Percentiles rank a stretch among this genome's conserved stretches.
phyloP scores from a whole-genome alignment of 805 yeast species.

The Suhomyces sp. region DNA sequence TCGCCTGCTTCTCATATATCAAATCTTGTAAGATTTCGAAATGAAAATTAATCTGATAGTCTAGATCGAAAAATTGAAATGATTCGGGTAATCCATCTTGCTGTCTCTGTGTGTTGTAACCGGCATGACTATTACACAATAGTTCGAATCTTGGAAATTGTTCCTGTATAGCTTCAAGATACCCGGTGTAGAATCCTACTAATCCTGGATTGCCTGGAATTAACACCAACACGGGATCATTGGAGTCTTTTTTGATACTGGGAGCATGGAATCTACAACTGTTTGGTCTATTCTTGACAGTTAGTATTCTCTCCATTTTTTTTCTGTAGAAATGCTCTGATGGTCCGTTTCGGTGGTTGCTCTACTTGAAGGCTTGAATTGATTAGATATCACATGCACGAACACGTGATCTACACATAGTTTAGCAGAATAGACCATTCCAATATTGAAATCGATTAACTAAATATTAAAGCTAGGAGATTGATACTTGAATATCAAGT shows the following conservation, averaged over 20 bases:
- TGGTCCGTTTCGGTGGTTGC: neutral
- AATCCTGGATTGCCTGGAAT: slow-evolving; percentile 82
- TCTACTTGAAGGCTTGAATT: neutral
- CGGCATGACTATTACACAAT: slow-evolving; percentile 64
- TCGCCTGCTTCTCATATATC: slow-evolving; percentile 12
- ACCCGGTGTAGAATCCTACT: slow-evolving; percentile 59
- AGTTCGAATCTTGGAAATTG: slow-evolving; percentile 47
- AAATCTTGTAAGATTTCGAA: slow-evolving; percentile 43
- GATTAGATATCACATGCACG: neutral
- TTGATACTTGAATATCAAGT: neutral
- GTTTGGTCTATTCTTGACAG: slow-evolving; percentile 10
- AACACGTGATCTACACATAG: neutral
- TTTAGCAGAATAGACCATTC: neutral
- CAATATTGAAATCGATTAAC: neutral
- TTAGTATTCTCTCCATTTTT: neutral
- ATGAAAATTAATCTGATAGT: slow-evolving; percentile 61
- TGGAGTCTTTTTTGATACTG: neutral
- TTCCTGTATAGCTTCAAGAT: slow-evolving; percentile 43
- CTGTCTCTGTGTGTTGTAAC: slow-evolving; percentile 31
- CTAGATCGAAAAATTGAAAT: slow-evolving; percentile 37
- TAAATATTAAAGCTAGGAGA: neutral
- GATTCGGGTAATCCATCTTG: slow-evolving; percentile 6
- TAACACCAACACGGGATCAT: slow-evolving; percentile 43
- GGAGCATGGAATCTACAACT: slow-evolving; percentile 16
- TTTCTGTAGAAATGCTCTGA: neutral